A percentile compares a stretch with the other conserved stretches of the same genome.
phyloP scores from a whole-genome alignment of 139 green algal genomes.

The Closterium sp. region DNA sequence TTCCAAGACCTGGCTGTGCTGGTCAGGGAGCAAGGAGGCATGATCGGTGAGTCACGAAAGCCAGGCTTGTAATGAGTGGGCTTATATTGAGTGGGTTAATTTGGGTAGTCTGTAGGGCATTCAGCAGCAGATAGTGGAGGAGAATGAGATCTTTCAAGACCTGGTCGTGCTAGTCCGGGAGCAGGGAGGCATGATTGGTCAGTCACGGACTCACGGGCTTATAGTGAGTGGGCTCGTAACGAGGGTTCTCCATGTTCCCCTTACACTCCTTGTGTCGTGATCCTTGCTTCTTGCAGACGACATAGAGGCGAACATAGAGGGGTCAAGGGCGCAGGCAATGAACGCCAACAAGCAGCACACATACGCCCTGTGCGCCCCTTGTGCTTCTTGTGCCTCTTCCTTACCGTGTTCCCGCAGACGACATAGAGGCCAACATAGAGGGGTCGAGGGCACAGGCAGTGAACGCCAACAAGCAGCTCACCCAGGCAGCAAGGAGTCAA shows the following conservation, averaged over 20 bases:
- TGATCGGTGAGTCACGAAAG: conserved; percentile 53
- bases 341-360: conserved; percentile 46
- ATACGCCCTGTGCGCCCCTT: conserved; percentile 10
- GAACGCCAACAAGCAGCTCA: conserved; percentile 50
- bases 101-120: conserved; percentile 63
- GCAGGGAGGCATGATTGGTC: conserved; percentile 57
- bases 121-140: conserved; percentile 64
- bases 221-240: too few relatives aligned
- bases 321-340: conserved; percentile 30
- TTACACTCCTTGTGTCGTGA: too few relatives aligned
- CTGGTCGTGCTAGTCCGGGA: conserved; percentile 64
- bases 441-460: conserved; percentile 42
- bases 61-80: conserved; percentile 35
- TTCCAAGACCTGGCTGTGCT: conserved; percentile 66
- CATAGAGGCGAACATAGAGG: conserved; percentile 60
- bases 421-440: conserved; percentile 63
- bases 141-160: conserved; percentile 67
- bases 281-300: conserved; percentile 43
- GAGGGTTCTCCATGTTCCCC: too few relatives aligned
- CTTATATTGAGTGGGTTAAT: conserved; percentile 16
- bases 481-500: conserved; percentile 51
- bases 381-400: neutral
- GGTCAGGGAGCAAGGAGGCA: conserved; percentile 60
- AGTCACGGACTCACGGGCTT: conserved; percentile 9
- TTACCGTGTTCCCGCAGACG: conserved; percentile 41